Evolutionary conservation across 2,329 filamentous ascomycete genomes (phyloP), one percentile per base, ranked within the genome.

Genomic region (Cryphonectria nitschkei): DNA sequence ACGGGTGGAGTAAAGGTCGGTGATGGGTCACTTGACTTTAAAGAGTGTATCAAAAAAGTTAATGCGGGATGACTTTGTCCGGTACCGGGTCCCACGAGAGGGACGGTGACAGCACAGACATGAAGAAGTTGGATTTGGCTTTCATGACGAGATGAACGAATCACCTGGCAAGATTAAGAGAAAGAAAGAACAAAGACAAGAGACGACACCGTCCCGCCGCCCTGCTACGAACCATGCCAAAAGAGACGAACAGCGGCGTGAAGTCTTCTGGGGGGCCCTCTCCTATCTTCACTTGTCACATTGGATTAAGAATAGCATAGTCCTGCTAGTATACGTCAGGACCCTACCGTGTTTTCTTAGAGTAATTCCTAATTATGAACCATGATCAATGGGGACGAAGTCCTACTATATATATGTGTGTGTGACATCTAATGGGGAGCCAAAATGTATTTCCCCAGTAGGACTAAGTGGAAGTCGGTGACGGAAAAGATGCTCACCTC

Each of bases 321-420:
- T 65, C 68, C 65, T 56, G 43, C 61, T 39, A 58, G 54, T 67
- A 26, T 26, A 60, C 29, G 54, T 32, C 43, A 68, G 54, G 68
- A 43, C 29, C 62, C 13, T 70, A 13, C 39, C 50, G 60, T 66
- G 71, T 58, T 63, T 67, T 63, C 26, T 66, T 67, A 67, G 14
- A 63, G 46, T 73, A 73, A 73, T 73, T 54, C 54, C 69, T 73
- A 73, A 73, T 73, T 46, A 67, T 65, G 50, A 67, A 67, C 34
- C 41, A 68, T 11, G 26, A 34, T 43, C 43, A 37, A 39, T 39
- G 43, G 32, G n/a, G 39, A 43, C 6, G 29, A 32, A n/a, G 34
- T 62, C 34, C 26, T 60, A 2, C 46, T 46, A 46, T 14, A 22
- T 50, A 22, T 61, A 26, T 26, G 26, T 26, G 26, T 26, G 2